Conservation (phyloP, 1,284 basidiomycete species). For the Sporisorium exsertum region DNA sequence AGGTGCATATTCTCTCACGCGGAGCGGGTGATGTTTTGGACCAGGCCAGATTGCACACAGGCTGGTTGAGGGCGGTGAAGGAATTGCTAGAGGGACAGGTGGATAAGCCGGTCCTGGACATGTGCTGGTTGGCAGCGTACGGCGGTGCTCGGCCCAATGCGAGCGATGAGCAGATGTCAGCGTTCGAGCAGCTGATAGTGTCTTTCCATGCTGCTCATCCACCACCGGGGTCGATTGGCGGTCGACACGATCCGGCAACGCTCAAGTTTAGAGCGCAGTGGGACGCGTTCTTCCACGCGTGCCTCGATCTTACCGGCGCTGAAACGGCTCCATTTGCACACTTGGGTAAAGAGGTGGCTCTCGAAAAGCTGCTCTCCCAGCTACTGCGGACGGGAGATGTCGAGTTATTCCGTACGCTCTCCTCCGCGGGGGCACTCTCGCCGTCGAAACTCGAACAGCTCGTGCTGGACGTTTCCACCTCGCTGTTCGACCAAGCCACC, state of each 20-base stretch:
- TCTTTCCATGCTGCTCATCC: conserved; percentile 12
- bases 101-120: conserved; percentile 7
- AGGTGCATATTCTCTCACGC: conserved; percentile 8
- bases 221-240: conserved; percentile 8
- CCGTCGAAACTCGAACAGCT: conserved; percentile 18
- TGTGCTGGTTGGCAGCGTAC: conserved; percentile 43
- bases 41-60: conserved; percentile 9
- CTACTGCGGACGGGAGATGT: conserved; percentile 33
- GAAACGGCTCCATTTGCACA: conserved; percentile 12
- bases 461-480: conserved; percentile 28
- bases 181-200: conserved; percentile 7
- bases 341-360: not conserved
- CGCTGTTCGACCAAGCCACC: conserved; percentile 28
- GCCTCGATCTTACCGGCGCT: conserved; percentile 7
- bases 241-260: conserved; percentile 5
- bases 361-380: conserved; percentile 9
- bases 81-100: conserved; percentile 6
- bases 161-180: conserved; percentile 5
- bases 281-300: conserved; percentile 20
- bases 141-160: conserved; percentile 7
- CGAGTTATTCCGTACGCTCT: conserved; percentile 31
- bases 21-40: not conserved
- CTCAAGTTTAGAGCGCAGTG: conserved; percentile 24
- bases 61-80: conserved; percentile 19
- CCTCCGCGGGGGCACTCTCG: conserved; percentile 1